Base-by-base conservation (phyloP, 345 rosid species). In the Citrus inodora region DNA sequence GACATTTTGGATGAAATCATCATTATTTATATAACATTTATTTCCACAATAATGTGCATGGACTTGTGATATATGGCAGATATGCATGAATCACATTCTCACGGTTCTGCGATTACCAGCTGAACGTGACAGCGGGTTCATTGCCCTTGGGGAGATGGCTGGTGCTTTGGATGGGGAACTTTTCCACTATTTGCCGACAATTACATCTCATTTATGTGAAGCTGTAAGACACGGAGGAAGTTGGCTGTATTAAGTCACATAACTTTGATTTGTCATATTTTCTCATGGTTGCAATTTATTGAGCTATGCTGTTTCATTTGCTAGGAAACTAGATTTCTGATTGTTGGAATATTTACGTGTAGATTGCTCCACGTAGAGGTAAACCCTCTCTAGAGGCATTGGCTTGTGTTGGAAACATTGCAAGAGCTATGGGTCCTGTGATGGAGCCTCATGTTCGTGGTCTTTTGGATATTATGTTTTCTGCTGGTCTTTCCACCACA, bases 91-190 rank as follows among this genome's bases (percentile, higher is more conserved):
- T 81, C 97, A 96, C 84, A 94, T 96, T 82, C 90, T 96, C 77
- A 80, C 97, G 5, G 99, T 96, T 83, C 83, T 96, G 77, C 88
- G 88, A 79, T 82, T 80, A 73, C 97, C 97, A 17, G 97, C 95
- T 82, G 99, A 96, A 78, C 95, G 99, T 63, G 98, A 95, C 67
- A 96, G 98, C 83, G 99, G 98, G 56, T 96, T 96, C 83, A 87
- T 91, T 79, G 99, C 99, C 79, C 98, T 96, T 67, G 99, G 99
- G 65, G 99, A 96, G 91, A 96, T 96, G 99, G 99, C 99, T 65
- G 99, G 99, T 86, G 99, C 99, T 83, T 83, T 96, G 87, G 99
- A 96, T 75, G 99, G 98, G 81, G 97, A 96, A 82, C 98, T 96
- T 84, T 80, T 86, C 73, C 80, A 88, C 71, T 96, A 96, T 92